Conservation (phyloP, 83 land plant species). For the Picea engelmannii region DNA sequence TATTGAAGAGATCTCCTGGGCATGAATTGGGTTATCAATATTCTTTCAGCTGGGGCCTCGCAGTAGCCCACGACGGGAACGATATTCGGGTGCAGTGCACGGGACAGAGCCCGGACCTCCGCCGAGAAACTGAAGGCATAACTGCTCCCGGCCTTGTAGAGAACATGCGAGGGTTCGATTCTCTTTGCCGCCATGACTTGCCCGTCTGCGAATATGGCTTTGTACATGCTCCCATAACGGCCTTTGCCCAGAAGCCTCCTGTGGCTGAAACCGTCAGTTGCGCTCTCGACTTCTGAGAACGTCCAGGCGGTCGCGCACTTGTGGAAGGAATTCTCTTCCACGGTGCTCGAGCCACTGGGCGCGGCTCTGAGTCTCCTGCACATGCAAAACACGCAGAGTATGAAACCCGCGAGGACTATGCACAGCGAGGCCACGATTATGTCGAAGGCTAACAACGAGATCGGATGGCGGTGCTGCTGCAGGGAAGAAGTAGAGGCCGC, state of each 20-base stretch:
- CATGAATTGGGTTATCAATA: slow-evolving; percentile 33
- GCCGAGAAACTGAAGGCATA: background rate
- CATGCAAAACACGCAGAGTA: background rate
- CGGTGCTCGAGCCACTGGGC: too few relatives aligned
- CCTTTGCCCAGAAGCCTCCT: slow-evolving; percentile 44
- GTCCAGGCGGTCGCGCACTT: slow-evolving; percentile 18
- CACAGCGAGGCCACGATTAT: background rate
- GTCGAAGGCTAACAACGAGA: background rate
- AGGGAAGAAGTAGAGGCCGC: too few relatives aligned
- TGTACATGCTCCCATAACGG: slow-evolving; percentile 45
- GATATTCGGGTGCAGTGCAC: slow-evolving; percentile 45
- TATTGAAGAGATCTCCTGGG: slow-evolving; percentile 35
- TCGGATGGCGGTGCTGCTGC: background rate
- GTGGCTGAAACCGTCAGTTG: slow-evolving; percentile 47
- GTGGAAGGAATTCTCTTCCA: background rate
- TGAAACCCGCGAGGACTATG: background rate
- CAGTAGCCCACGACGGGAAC: slow-evolving; percentile 46
- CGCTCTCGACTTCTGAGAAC: slow-evolving; percentile 33
- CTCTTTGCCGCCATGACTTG: slow-evolving; percentile 36
- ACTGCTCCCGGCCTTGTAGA: slow-evolving; percentile 34
- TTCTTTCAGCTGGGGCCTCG: slow-evolving; percentile 57
- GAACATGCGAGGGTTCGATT: slow-evolving; percentile 34
- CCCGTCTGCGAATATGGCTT: slow-evolving; percentile 19
- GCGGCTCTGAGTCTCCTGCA: too few relatives aligned
- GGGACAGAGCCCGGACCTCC: slow-evolving; percentile 36